These are phyloP conservation scores for Cicer yamashitae DNA, from an alignment of 306 rosid genomes.

Conservation along the genomic window DNA sequence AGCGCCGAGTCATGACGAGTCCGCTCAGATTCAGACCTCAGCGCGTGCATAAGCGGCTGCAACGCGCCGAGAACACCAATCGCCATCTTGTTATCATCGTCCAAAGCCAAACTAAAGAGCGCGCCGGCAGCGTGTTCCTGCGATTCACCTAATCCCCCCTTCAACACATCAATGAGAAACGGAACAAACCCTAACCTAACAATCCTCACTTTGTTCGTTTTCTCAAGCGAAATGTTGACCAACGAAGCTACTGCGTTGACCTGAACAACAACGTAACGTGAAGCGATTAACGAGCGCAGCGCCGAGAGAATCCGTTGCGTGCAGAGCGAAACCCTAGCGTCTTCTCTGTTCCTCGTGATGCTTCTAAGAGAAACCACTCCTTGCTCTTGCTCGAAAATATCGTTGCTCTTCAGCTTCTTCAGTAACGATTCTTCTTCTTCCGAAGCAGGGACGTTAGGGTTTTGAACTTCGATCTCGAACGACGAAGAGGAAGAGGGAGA, in stretches of 20 bases:
- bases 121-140: conserved; percentile 99
- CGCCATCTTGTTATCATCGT: conserved; percentile 92
- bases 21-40: conserved; percentile 74
- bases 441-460: conserved; percentile 48
- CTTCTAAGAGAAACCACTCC: conserved; percentile 62
- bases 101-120: conserved; percentile 76
- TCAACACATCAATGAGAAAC: conserved; percentile 67
- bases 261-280: conserved; percentile 70
- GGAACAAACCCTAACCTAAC: conserved; percentile 86
- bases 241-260: conserved; percentile 77
- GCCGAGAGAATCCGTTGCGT: conserved; percentile 59
- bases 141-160: conserved; percentile 65
- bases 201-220: conserved; percentile 78
- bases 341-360: conserved; percentile 63
- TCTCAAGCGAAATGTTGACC: conserved; percentile 86
- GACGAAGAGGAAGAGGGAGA: conserved; percentile 76
- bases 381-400: conserved; percentile 76
- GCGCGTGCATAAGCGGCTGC: conserved; percentile 78
- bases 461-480: conserved; percentile 53
- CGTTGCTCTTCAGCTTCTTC: conserved; percentile 57
- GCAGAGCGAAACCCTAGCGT: conserved; percentile 67
- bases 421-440: conserved; percentile 59
- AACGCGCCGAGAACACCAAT: conserved; percentile 86
- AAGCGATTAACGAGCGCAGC: conserved; percentile 51
- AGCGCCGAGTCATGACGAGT: conserved; percentile 84